Percentiles rank a stretch among this genome's conserved stretches.
phyloP scores from a whole-genome alignment of 305 asterid genomes.

The Stenogyne calaminthoides region DNA sequence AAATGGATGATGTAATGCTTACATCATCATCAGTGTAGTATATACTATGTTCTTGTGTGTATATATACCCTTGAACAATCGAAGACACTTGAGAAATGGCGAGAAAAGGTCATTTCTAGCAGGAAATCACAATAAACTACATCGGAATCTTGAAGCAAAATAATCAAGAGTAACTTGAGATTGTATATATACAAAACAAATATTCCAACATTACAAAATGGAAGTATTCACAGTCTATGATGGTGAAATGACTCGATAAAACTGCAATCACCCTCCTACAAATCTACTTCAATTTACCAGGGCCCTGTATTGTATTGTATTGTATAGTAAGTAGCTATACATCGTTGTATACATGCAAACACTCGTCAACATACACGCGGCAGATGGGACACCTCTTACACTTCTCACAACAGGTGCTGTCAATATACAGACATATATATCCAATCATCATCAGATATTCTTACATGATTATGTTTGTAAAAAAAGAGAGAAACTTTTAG shows the following conservation, averaged over 20 bases:
- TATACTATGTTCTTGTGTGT: too few relatives aligned
- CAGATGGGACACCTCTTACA: conserved; percentile 98
- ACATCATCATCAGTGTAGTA: too few relatives aligned
- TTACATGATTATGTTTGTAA: not conserved
- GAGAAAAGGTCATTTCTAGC: not conserved
- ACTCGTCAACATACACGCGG: conserved; percentile 77
- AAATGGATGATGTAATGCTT: too few relatives aligned
- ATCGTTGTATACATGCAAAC: conserved; percentile 69
- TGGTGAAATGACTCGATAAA: conserved; percentile 62
- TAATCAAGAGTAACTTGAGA: not conserved
- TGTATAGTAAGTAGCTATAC: conserved; percentile 44
- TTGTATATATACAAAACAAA: not conserved
- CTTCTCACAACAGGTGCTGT: conserved; percentile 80
- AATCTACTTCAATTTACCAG: conserved; percentile 21
- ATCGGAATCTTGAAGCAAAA: not conserved
- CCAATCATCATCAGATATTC: not conserved
- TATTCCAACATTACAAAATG: conserved; percentile 8
- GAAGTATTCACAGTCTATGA: conserved; percentile 28
- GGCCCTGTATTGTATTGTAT: not conserved
- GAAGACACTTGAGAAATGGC: not conserved
- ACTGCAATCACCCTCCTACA: conserved; percentile 53
- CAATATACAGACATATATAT: not conserved
- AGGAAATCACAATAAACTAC: not conserved
- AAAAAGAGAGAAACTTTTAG: not conserved
- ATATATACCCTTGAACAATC: too few relatives aligned